Percentiles rank a stretch among this genome's conserved stretches.
Conservation (phyloP, 2,329 filamentous ascomycete species). For the Alternaria sp. region DNA sequence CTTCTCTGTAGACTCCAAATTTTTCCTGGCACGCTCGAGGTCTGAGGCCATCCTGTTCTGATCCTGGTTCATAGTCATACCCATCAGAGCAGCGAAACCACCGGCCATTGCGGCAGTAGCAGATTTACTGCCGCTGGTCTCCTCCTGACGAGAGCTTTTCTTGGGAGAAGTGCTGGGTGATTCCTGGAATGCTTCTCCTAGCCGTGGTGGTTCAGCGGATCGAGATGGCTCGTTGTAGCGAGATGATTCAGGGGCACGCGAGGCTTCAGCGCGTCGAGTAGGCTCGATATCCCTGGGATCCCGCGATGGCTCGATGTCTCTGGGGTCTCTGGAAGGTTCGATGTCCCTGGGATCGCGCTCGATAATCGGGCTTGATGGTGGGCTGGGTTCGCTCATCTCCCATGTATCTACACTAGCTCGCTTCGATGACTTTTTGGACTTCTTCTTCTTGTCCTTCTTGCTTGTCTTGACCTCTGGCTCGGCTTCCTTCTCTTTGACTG, state of each 20-base stretch:
- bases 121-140: slow-evolving; percentile 28
- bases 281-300: background rate
- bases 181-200: slow-evolving; percentile 5
- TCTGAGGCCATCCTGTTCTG: slow-evolving; percentile 45
- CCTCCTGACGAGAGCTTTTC: slow-evolving; percentile 15
- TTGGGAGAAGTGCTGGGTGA: slow-evolving; percentile 12
- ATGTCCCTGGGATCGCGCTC: slow-evolving; percentile 45
- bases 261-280: slow-evolving; percentile 1
- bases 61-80: slow-evolving; percentile 44
- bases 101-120: slow-evolving; percentile 39
- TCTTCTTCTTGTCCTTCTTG: slow-evolving; percentile 46
- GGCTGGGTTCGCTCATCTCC: slow-evolving; percentile 41
- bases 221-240: slow-evolving; percentile 1
- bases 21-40: slow-evolving; percentile 38
- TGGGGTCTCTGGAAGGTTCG: slow-evolving; percentile 16
- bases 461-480: slow-evolving; percentile 44
- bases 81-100: slow-evolving; percentile 47
- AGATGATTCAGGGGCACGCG: slow-evolving; percentile 1
- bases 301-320: slow-evolving; percentile 8
- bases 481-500: slow-evolving; percentile 34
- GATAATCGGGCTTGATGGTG: slow-evolving; percentile 31
- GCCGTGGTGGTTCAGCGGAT: background rate
- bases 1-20: slow-evolving; percentile 35
- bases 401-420: slow-evolving; percentile 40
- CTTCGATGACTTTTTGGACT: slow-evolving; percentile 46